phyloP scores from a whole-genome alignment of 768 basidiomycete genomes.

The Leccinum fibrillosum region DNA sequence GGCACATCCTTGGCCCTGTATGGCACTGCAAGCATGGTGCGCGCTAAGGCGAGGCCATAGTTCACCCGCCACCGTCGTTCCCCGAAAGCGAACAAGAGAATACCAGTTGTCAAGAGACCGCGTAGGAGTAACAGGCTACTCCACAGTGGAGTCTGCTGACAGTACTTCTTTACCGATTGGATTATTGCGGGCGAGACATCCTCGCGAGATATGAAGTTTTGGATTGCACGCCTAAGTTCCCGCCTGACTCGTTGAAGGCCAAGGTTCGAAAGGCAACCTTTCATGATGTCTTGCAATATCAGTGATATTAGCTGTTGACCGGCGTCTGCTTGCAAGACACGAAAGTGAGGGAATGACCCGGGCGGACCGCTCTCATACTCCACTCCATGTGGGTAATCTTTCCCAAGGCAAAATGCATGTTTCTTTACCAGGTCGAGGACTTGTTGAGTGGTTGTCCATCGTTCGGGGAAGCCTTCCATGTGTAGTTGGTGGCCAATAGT shows the following conservation, averaged over 20 bases:
- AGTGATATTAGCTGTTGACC: constrained; percentile 10
- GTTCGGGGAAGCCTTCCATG: constrained; percentile 30
- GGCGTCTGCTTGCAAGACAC: constrained; percentile 15
- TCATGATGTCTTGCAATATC: constrained; percentile 17
- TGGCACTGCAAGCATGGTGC: constrained; percentile 36
- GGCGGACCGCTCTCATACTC: constrained; percentile 13
- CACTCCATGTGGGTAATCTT: no score
- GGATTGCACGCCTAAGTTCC: constrained; percentile 5
- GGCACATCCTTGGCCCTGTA: constrained; percentile 39
- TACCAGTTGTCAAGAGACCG: constrained; percentile 31
- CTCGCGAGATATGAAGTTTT: constrained; percentile 22
- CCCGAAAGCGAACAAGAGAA: constrained; percentile 28
- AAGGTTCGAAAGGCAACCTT: constrained; percentile 12
- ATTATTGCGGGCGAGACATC: background rate
- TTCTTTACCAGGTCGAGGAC: constrained; percentile 26
- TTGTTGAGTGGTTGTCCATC: constrained; percentile 35
- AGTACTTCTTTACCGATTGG: constrained; percentile 7
- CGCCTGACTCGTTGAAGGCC: constrained; percentile 10
- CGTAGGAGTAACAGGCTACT: constrained; percentile 30
- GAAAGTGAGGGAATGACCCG: constrained; percentile 24
- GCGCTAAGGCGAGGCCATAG: constrained; percentile 31
- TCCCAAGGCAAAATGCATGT: background rate
- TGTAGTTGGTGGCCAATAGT: constrained; percentile 29
- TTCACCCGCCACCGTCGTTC: constrained; percentile 40
- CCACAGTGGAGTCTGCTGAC: constrained; percentile 12